Evolutionary conservation across 2,329 filamentous ascomycete genomes (phyloP), one percentile per base, ranked within the genome.

Genomic region (Botrytis medusae): DNA sequence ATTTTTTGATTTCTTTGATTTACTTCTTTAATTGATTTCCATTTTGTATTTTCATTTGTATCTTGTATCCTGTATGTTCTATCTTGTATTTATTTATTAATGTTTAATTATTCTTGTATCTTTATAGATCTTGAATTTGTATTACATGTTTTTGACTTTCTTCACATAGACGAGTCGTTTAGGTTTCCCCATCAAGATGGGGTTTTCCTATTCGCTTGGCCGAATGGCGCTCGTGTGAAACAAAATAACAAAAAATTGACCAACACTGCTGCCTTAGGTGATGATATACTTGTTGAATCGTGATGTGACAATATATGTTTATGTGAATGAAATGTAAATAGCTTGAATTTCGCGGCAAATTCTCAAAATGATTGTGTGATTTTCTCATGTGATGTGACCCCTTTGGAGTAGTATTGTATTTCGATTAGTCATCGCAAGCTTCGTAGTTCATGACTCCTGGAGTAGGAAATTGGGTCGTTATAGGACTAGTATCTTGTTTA

Each of bases 141-240:
- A 34, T 59, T 10, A 8, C 8, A 25, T 34, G 29, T 25, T 61
- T 25, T 20, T 61, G 20, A 61, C 8, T 12, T 61, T 22, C 20
- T 12, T 61, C 32, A 59, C 20, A 18, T 34, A 59, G 29, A 64
- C n/a, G 61, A 64, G 40, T 64, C 40, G 40, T 64, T 32, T 42
- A 64, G 61, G 61, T 64, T 63, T 63, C 37, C 61, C 61, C 59
- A 61, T 20, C 16, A n/a, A n/a, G 48, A n/a, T 51, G 4, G 40
- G 61, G 16, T 63, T 63, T 63, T 22, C 34, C 25, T 44, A 8
- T 14, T 61, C 22, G 10, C 59, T 25, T 63, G n/a, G 61, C 61
- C n/a, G 40, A 63, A 63, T 63, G 61, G 40, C 61, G n/a, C 40
- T 64, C 61, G 61, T 46, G 22, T 29, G 18, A 44, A 29, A 2